Evolutionary conservation across 1,284 basidiomycete genomes (phyloP), one percentile per base, ranked within the genome.

Genomic region (Bondarzewia mesenterica): DNA sequence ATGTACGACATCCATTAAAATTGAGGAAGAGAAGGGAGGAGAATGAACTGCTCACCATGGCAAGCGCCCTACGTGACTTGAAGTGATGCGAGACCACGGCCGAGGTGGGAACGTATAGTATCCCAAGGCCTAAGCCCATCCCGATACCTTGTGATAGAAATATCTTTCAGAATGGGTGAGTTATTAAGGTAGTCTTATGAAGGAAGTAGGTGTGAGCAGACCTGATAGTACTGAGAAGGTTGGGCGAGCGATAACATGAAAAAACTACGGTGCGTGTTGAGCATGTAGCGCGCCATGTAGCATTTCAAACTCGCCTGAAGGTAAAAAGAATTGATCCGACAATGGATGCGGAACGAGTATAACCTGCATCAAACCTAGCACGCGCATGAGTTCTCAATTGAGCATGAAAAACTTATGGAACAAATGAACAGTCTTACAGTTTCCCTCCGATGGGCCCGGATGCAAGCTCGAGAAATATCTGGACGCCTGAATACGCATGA

Each of bases 81-180:
- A 52, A 52, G 36, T 46, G 55, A 42, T 50, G 40, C 5, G 51
- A 50, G 10, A 52, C 55, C 8, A 58, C 46, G 5, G 50, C 49
- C 16, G 47, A 44, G 5, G 57, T 41, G 23, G 47, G 57, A 12
- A 55, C 40, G 44, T 54, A 58, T 16, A 58, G 39, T 15, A 56
- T 46, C 5, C 53, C 55, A 20, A 57, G 46, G 10, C 50, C 48
- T 4, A 50, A 29, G 20, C 57, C 55, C 52, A 58, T 54, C 23
- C 55, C 53, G 12, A 56, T 38, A 20, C 55, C 55, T 54, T 58
- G 57, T 0, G 54, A n/a, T 14, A 58, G 53, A 35, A 58, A 53
- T 3, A 52, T 41, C 51, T 58, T n/a, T n/a, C n/a, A n/a, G n/a
- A n/a, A 39, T 7, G 15, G 1, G 23, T 20, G 22, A 18, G 7